These are phyloP conservation scores for Cutaneotrichosporon sp. DNA, from an alignment of 1,284 basidiomycete species.

Conservation along the genomic window DNA sequence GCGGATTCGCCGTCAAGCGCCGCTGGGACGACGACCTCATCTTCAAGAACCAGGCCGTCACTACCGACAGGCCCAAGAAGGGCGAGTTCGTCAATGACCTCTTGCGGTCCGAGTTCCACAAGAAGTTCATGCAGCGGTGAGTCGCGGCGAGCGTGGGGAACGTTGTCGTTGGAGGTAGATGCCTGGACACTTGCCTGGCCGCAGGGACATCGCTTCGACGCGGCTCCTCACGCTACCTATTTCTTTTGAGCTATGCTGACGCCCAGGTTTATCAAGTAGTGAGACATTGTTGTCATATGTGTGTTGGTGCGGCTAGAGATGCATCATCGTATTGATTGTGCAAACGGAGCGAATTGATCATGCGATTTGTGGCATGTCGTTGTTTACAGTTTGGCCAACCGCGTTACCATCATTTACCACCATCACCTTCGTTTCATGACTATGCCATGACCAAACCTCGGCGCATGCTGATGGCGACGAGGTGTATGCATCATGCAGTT, in stretches of 20 bases:
- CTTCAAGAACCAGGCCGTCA: constrained; percentile 92
- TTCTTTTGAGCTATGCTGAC: not conserved
- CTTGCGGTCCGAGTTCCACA: constrained; percentile 82
- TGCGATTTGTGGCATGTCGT: too few relatives aligned
- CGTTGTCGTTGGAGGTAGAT: too few relatives aligned
- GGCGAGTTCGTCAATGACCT: constrained; percentile 90
- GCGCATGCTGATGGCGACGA: too few relatives aligned
- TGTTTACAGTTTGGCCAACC: too few relatives aligned
- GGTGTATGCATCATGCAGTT: too few relatives aligned
- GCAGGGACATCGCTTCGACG: too few relatives aligned
- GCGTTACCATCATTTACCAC: not conserved
- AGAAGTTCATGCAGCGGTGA: constrained; percentile 48
- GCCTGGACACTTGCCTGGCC: too few relatives aligned
- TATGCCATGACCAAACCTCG: too few relatives aligned
- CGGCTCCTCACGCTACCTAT: too few relatives aligned
- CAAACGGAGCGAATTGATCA: too few relatives aligned
- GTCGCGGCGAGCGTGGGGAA: constrained; percentile 12
- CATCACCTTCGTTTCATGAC: not conserved
- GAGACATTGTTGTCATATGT: not conserved
- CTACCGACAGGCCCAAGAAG: constrained; percentile 57
- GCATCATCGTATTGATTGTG: too few relatives aligned
- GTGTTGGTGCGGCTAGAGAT: not conserved
- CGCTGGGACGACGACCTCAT: constrained; percentile 96
- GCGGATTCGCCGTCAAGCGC: constrained; percentile 74
- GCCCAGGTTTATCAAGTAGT: constrained; percentile 16